Conservation (phyloP, 2,329 filamentous ascomycete genomes). For the Hortaea werneckii region DNA sequence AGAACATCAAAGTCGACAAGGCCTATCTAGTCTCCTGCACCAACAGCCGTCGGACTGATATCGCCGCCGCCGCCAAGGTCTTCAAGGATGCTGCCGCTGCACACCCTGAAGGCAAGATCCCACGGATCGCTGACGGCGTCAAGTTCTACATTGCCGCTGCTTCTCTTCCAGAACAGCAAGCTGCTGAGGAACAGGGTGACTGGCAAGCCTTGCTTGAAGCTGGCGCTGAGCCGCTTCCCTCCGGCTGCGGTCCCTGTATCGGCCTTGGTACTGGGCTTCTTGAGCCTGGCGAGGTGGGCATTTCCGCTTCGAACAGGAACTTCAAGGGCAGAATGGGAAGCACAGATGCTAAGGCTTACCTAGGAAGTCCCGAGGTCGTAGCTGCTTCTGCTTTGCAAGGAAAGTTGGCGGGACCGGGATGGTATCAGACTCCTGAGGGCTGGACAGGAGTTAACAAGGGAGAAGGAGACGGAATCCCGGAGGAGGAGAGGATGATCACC, state of each 20-base stretch:
- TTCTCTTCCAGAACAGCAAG: conserved; percentile 63
- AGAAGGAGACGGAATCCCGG: conserved; percentile 57
- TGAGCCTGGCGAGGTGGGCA: conserved; percentile 76
- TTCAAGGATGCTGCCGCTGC: conserved; percentile 63
- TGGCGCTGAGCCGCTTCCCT: conserved; percentile 60
- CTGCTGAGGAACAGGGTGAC: conserved; percentile 69
- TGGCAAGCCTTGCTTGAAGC: conserved; percentile 77
- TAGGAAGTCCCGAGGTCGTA: conserved; percentile 82
- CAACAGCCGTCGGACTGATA: conserved; percentile 70
- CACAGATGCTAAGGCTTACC: conserved; percentile 69
- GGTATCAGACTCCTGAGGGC: conserved; percentile 62
- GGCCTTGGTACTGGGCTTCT: conserved; percentile 71
- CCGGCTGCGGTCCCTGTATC: conserved; percentile 78
- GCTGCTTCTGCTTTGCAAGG: conserved; percentile 75
- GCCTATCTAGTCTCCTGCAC: conserved; percentile 88
- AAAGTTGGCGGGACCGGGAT: conserved; percentile 64
- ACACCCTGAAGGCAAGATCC: conserved; percentile 47
- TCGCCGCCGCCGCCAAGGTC: conserved; percentile 71
- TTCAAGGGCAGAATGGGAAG: conserved; percentile 88
- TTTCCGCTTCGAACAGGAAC: conserved; percentile 75
- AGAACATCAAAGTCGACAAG: conserved; percentile 70
- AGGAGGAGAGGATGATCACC: conserved; percentile 54
- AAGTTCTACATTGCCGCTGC: conserved; percentile 86
- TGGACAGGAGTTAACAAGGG: conserved; percentile 59
- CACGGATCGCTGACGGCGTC: conserved; percentile 66